A percentile compares a stretch with the other conserved stretches of the same genome.
These are phyloP conservation scores for Cyclotella atomus DNA, from an alignment of 108 stramenopile genomes.

Conservation along the genomic window DNA sequence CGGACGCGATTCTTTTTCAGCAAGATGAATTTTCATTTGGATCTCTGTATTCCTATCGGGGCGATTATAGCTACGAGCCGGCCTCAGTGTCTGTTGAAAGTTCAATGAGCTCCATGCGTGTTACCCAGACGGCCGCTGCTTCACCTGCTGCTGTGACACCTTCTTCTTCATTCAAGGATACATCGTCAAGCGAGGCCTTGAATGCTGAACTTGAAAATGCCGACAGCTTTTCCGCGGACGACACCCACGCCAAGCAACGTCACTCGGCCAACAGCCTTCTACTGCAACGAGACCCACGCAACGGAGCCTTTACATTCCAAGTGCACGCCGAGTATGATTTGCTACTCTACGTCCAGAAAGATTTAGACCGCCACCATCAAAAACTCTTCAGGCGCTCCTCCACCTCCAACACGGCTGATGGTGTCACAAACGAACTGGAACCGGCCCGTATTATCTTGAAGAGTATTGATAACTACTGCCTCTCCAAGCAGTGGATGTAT, in stretches of 20 bases:
- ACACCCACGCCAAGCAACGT: neutral
- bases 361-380: slow-evolving; percentile 28
- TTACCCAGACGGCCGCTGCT: neutral
- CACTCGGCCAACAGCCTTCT: neutral
- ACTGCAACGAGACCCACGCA: slow-evolving; percentile 39
- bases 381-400: neutral
- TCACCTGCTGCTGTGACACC: neutral
- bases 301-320: slow-evolving; percentile 53
- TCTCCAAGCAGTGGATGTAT: slow-evolving; percentile 91
- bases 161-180: neutral
- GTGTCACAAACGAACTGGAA: neutral
- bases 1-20: slow-evolving; percentile 15
- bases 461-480: slow-evolving; percentile 76
- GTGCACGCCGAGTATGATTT: slow-evolving; percentile 52
- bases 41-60: slow-evolving; percentile 16
- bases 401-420: neutral
- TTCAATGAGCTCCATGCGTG: neutral
- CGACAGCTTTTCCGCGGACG: neutral
- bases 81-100: neutral
- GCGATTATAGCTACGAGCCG: neutral
- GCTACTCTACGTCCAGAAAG: slow-evolving; percentile 60
- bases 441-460: slow-evolving; percentile 44
- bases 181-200: neutral
- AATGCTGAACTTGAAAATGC: neutral
- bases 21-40: slow-evolving; percentile 25